These are phyloP conservation scores for Lyophyllum atratum DNA, from an alignment of 768 basidiomycete genomes.

Conservation along the genomic window DNA sequence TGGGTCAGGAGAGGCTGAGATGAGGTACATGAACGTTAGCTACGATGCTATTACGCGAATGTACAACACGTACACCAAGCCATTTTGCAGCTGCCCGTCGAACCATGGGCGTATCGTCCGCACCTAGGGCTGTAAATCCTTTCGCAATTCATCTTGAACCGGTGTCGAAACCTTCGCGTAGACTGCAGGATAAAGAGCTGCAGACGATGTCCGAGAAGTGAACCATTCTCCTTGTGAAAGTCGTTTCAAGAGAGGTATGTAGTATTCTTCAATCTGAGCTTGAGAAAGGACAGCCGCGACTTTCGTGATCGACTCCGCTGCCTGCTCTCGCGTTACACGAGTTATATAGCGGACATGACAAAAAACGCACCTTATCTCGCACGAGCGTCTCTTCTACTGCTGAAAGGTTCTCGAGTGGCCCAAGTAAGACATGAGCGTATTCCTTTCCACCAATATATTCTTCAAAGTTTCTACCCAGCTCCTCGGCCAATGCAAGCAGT, in stretches of 20 bases:
- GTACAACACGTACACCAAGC: slow-evolving; percentile 74
- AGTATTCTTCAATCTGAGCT: slow-evolving; percentile 82
- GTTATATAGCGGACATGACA: slow-evolving; percentile 6
- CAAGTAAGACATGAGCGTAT: slow-evolving; percentile 84
- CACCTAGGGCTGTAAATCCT: slow-evolving; percentile 77
- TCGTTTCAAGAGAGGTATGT: slow-evolving; percentile 88
- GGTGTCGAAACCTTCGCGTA: slow-evolving; percentile 76
- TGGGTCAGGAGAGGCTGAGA: slow-evolving; percentile 75
- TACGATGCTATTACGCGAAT: not conserved
- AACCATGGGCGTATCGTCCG: slow-evolving; percentile 99
- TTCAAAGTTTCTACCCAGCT: slow-evolving; percentile 88
- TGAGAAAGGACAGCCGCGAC: slow-evolving; percentile 77
- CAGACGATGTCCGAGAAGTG: slow-evolving; percentile 94
- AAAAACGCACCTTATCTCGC: slow-evolving; percentile 80
- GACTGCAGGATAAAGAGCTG: slow-evolving; percentile 88
- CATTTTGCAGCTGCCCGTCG: slow-evolving; percentile 94
- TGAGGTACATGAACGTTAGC: not conserved
- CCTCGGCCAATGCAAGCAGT: slow-evolving; percentile 91
- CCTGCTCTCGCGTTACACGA: slow-evolving; percentile 47
- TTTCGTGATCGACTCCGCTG: slow-evolving; percentile 94
- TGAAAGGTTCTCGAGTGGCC: slow-evolving; percentile 92
- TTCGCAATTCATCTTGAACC: slow-evolving; percentile 89
- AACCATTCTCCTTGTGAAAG: slow-evolving; percentile 97
- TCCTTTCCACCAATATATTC: slow-evolving; percentile 93
- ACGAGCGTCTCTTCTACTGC: slow-evolving; percentile 98